Evolutionary conservation across 441 rosid genomes (phyloP).

Genomic region (Mallotus repandus): DNA sequence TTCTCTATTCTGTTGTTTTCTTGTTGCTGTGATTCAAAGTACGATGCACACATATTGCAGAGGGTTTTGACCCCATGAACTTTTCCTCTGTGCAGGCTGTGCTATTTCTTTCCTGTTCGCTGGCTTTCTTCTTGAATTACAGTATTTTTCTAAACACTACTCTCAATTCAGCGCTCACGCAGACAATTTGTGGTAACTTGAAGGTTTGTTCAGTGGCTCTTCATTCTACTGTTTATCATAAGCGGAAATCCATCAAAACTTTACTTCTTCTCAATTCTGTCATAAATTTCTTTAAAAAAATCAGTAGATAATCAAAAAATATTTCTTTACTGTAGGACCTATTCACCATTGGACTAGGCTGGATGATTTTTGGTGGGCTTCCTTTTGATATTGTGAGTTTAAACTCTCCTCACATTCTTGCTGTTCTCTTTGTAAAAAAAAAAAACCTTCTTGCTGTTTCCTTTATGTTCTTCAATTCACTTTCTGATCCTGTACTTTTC

Average conservation of each 20-base stretch:
- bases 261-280: neutral
- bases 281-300: neutral
- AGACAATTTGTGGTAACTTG: slow-evolving; percentile 92
- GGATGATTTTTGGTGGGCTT: slow-evolving; percentile 91
- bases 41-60: neutral
- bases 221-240: neutral
- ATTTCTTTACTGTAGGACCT: slow-evolving; percentile 55
- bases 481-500: neutral
- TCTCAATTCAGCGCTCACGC: slow-evolving; percentile 92
- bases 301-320: neutral
- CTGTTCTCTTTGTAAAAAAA: neutral
- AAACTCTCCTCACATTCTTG: slow-evolving; percentile 14
- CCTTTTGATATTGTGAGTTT: slow-evolving; percentile 81
- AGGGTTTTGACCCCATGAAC: slow-evolving; percentile 10
- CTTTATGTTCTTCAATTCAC: neutral
- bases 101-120: slow-evolving; percentile 66
- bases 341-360: slow-evolving; percentile 88
- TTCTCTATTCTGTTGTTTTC: neutral
- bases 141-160: slow-evolving; percentile 93
- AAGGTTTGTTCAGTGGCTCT: slow-evolving; percentile 50
- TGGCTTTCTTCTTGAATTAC: slow-evolving; percentile 97
- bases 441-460: neutral
- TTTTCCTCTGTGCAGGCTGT: slow-evolving; percentile 52
- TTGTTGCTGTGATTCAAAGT: slow-evolving; percentile 2
- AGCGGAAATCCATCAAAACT: neutral